Conservation (phyloP, 306 rosid genomes). For the Fragaria vesca region DNA sequence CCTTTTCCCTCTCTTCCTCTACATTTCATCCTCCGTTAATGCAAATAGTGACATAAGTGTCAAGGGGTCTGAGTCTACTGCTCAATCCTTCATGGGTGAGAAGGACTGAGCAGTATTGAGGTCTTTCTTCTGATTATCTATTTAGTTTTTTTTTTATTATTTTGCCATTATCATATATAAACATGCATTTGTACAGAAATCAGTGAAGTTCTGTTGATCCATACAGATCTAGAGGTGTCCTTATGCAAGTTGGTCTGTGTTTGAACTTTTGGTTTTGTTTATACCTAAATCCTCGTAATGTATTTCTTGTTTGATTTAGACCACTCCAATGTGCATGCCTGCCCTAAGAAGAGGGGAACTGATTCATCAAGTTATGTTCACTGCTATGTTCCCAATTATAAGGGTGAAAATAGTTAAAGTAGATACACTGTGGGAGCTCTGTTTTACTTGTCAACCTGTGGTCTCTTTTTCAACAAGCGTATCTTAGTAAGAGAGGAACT, state of each 20-base stretch:
- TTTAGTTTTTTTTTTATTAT: background rate
- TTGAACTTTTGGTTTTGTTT: background rate
- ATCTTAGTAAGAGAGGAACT: too few species aligned
- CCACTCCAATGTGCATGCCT: background rate
- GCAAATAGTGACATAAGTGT: background rate
- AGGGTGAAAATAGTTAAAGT: background rate
- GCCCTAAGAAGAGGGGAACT: too few species aligned
- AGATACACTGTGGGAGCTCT: too few species aligned
- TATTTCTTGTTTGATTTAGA: background rate
- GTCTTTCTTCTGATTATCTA: background rate
- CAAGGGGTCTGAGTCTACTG: background rate
- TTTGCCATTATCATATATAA: background rate
- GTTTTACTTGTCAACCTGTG: background rate
- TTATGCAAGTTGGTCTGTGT: background rate
- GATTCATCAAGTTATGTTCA: too few species aligned
- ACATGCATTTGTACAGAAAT: background rate
- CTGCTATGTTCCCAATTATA: background rate
- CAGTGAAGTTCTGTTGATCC: background rate
- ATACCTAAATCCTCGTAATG: background rate
- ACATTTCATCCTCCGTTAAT: background rate
- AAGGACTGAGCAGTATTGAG: background rate
- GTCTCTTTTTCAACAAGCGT: background rate
- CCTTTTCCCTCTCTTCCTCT: background rate
- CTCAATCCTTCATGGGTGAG: conserved; percentile 13
- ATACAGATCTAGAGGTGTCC: background rate